phyloP scores from a whole-genome alignment of 192 early-diverging fungal species.

The Backusella liffmaniae region DNA sequence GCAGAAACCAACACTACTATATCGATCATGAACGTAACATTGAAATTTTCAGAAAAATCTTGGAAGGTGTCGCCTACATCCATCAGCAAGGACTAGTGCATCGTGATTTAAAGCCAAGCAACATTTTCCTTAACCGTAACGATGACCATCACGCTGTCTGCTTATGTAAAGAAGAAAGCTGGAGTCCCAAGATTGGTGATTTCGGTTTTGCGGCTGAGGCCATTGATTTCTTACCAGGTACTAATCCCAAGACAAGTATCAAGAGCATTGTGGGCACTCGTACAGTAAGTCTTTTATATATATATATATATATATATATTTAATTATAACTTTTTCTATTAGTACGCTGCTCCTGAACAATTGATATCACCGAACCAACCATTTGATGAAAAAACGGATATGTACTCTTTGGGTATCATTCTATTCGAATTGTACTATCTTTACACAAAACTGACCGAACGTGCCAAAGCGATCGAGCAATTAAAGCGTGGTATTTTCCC shows the following conservation, averaged over 20 bases:
- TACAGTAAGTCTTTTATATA: neutral
- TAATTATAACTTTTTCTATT: neutral
- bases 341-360: slow-evolving; percentile 83
- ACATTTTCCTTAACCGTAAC: slow-evolving; percentile 51
- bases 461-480: slow-evolving; percentile 79
- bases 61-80: slow-evolving; percentile 74
- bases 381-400: slow-evolving; percentile 81
- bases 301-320: no score
- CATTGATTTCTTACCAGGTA: neutral
- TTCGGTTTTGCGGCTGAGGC: slow-evolving; percentile 85
- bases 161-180: slow-evolving; percentile 31
- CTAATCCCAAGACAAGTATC: neutral
- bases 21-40: slow-evolving; percentile 17
- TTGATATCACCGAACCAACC: slow-evolving; percentile 42
- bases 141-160: slow-evolving; percentile 17
- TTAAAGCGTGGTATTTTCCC: slow-evolving; percentile 65
- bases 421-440: slow-evolving; percentile 93
- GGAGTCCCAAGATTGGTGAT: slow-evolving; percentile 85
- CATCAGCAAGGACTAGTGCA: slow-evolving; percentile 73
- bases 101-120: slow-evolving; percentile 71
- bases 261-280: slow-evolving; percentile 17
- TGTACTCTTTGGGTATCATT: slow-evolving; percentile 94
- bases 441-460: slow-evolving; percentile 87
- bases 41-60: slow-evolving; percentile 69
- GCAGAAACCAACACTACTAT: slow-evolving; percentile 22